Evolutionary conservation across 495 filamentous ascomycete genomes (phyloP), one percentile per base, ranked within the genome.

Genomic region (Xylaria telfairii): DNA sequence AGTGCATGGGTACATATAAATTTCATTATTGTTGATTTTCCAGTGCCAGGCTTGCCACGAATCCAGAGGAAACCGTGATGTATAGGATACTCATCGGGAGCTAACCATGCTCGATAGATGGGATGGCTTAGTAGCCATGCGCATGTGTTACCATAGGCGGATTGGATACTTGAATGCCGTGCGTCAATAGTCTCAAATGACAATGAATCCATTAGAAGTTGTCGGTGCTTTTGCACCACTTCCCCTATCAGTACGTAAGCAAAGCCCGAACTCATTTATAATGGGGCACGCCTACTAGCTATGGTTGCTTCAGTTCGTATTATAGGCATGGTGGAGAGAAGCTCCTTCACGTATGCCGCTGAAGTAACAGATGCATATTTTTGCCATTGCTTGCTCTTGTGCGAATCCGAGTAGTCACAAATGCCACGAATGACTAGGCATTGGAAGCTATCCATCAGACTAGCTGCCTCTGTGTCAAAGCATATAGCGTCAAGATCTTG

Each of bases 41-140:
- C 87, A 24, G 81, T 74, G 21, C 85, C 87, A 7, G 87, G 84
- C 62, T 89, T 88, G 0, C 87, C 87, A 71, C 81, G 86, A 44
- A 90, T 84, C 87, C 87, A 90, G 15, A 90, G 60, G 49, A 90
- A 80, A 9, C 87, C 87, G 57, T 82, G 74, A 73, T 88, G 84
- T 7, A 84, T 41, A 5, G 24, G 7, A 8, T 82, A 34, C 39
- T 81, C 76, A 12, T 15, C 46, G 7, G 68, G 26, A 65, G 85
- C 77, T 12, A 87, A 81, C 87, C 86, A 90, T 21, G 76, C 68
- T 15, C 69, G 30, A 63, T 87, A 88, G 21, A 83, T 71, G 3
- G 74, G 51, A 6, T 78, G 76, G 3, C 72, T 71, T 1, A 86
- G 72, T 17, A 90, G 68, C 87, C 87, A 90, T 72, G 63, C 46